Conservation (phyloP, 108 stramenopile genomes). For the Discostella stelligeroides region DNA sequence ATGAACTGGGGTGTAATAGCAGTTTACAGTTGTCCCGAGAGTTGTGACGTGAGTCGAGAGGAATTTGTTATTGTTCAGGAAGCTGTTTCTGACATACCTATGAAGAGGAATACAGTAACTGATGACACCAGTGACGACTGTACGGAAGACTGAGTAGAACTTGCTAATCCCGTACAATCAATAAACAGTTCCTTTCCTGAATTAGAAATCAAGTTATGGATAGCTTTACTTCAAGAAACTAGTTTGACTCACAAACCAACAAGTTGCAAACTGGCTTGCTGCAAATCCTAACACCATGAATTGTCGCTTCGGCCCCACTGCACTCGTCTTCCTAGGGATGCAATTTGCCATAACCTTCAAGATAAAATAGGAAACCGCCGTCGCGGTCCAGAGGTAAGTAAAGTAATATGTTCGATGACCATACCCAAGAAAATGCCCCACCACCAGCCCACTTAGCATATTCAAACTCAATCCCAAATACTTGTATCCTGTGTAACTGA, state of each 20-base stretch:
- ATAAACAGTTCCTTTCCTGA: background rate
- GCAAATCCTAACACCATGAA: slow-evolving; percentile 90
- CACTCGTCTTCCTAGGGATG: slow-evolving; percentile 64
- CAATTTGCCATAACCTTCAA: slow-evolving; percentile 89
- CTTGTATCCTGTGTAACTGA: slow-evolving; percentile 89
- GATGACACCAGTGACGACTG: slow-evolving; percentile 7
- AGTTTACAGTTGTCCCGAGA: slow-evolving; percentile 70
- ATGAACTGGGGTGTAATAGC: slow-evolving; percentile 87
- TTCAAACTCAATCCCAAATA: slow-evolving; percentile 84
- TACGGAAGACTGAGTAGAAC: background rate
- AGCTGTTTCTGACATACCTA: slow-evolving; percentile 44
- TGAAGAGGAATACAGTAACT: background rate
- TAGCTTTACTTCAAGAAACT: slow-evolving; percentile 64
- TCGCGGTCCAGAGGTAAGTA: slow-evolving; percentile 83
- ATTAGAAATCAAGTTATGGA: background rate
- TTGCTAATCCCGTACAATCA: too few species aligned
- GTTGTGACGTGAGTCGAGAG: slow-evolving; percentile 51
- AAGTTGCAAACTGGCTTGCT: slow-evolving; percentile 78
- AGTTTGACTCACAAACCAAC: slow-evolving; percentile 91
- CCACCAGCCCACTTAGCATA: slow-evolving; percentile 70
- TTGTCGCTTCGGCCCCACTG: slow-evolving; percentile 81
- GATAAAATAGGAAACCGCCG: slow-evolving; percentile 81
- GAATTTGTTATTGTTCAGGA: slow-evolving; percentile 70
- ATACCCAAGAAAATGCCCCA: slow-evolving; percentile 65
- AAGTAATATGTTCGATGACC: slow-evolving; percentile 81